Conservation (phyloP, 805 yeast species). For the Metschnikowia koreensis region DNA sequence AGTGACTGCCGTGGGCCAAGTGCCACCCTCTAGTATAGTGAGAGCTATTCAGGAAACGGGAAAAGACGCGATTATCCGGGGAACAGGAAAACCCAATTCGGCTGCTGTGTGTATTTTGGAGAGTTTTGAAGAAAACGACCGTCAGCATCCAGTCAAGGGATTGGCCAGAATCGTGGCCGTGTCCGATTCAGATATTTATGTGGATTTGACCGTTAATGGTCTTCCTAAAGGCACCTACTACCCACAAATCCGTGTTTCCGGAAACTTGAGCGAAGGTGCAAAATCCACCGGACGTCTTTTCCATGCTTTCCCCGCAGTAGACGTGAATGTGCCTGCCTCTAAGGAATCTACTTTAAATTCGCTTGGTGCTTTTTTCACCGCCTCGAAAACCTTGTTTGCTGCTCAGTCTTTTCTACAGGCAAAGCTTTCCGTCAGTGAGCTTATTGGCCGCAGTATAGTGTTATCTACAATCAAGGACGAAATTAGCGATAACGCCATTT, state of each 20-base stretch:
- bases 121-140: slow-evolving; percentile 52
- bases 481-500: slow-evolving; percentile 47
- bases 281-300: slow-evolving; percentile 57
- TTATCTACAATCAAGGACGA: slow-evolving; percentile 42
- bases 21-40: slow-evolving; percentile 76
- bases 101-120: slow-evolving; percentile 93
- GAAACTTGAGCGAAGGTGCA: slow-evolving; percentile 76
- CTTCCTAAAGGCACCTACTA: slow-evolving; percentile 62
- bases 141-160: slow-evolving; percentile 69
- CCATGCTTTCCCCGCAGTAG: slow-evolving; percentile 44
- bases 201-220: slow-evolving; percentile 80
- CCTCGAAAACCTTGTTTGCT: slow-evolving; percentile 20
- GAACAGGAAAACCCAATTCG: slow-evolving; percentile 80
- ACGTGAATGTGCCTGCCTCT: slow-evolving; percentile 26
- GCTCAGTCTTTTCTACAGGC: slow-evolving; percentile 42
- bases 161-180: slow-evolving; percentile 80
- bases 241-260: slow-evolving; percentile 66
- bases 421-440: slow-evolving; percentile 49
- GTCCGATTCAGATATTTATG: slow-evolving; percentile 49
- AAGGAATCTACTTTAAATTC: slow-evolving; percentile 31
- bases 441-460: slow-evolving; percentile 69
- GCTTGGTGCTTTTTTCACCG: slow-evolving; percentile 30
- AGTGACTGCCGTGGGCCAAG: slow-evolving; percentile 65
- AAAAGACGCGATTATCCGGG: slow-evolving; percentile 87
- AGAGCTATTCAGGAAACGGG: slow-evolving; percentile 70